Evolutionary conservation across 495 filamentous ascomycete genomes (phyloP).

Genomic region (Hypoxylon fuscum): DNA sequence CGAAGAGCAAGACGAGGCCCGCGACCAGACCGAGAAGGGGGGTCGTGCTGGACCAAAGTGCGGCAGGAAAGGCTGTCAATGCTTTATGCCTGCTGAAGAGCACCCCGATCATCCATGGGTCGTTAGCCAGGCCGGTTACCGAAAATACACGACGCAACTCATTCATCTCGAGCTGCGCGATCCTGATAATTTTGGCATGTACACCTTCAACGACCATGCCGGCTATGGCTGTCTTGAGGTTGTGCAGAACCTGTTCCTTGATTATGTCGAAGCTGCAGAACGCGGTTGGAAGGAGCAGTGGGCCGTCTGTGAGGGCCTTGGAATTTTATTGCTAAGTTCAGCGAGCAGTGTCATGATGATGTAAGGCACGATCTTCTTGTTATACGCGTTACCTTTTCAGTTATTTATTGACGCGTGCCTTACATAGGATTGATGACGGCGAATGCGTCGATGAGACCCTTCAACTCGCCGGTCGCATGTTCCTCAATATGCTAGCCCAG

Average conservation of each 20-base stretch:
- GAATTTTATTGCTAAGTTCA: slow-evolving; percentile 16
- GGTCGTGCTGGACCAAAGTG: slow-evolving; percentile 24
- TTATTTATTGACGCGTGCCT: background rate
- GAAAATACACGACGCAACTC: slow-evolving; percentile 34
- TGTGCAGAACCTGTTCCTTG: slow-evolving; percentile 50
- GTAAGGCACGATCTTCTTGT: slow-evolving; percentile 1
- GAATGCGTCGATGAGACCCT: slow-evolving; percentile 23
- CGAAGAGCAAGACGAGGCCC: slow-evolving; percentile 21
- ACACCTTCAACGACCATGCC: slow-evolving; percentile 50
- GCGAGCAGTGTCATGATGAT: background rate
- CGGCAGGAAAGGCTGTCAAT: slow-evolving; percentile 49
- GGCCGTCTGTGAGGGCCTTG: slow-evolving; percentile 46
- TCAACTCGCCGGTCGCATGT: slow-evolving; percentile 46
- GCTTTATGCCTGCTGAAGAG: slow-evolving; percentile 46
- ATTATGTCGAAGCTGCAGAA: slow-evolving; percentile 44
- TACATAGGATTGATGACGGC: slow-evolving; percentile 43
- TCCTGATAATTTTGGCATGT: slow-evolving; percentile 50
- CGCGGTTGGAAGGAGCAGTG: slow-evolving; percentile 47
- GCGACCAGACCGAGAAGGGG: slow-evolving; percentile 21
- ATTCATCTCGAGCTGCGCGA: slow-evolving; percentile 36
- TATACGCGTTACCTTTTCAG: background rate
- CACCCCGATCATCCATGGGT: slow-evolving; percentile 55
- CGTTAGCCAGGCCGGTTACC: slow-evolving; percentile 47
- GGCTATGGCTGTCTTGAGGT: slow-evolving; percentile 48
- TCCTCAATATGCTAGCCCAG: slow-evolving; percentile 48